Conservation (phyloP, 1,284 basidiomycete genomes). For the Sanghuangporus sanghuang region DNA sequence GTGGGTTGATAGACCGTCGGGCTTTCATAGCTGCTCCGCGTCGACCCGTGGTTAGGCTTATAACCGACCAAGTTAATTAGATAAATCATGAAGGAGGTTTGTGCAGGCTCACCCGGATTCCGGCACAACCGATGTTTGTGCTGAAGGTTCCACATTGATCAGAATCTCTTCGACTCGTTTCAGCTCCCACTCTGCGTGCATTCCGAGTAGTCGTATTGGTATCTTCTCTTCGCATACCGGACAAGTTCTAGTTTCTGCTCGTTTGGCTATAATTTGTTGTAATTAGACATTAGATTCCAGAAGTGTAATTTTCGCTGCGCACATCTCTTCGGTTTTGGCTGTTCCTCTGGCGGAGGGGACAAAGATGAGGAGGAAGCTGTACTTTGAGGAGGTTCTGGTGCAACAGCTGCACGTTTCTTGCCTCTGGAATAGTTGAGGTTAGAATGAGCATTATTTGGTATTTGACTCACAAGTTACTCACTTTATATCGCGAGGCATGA, state of each 20-base stretch:
- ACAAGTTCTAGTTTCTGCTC: slow-evolving; percentile 66
- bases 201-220: slow-evolving; percentile 58
- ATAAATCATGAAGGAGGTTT: slow-evolving; percentile 21
- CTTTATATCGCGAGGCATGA: slow-evolving; percentile 7
- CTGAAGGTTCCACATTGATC: slow-evolving; percentile 49
- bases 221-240: slow-evolving; percentile 68
- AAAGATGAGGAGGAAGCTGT: slow-evolving; percentile 22
- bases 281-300: slow-evolving; percentile 4
- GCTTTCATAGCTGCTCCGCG: slow-evolving; percentile 64
- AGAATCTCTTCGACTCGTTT: slow-evolving; percentile 65
- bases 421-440: slow-evolving; percentile 18
- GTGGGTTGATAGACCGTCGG: slow-evolving; percentile 43
- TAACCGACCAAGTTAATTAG: slow-evolving; percentile 4
- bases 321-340: slow-evolving; percentile 16
- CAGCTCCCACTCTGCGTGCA: slow-evolving; percentile 58
- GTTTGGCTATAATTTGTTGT: slow-evolving; percentile 42
- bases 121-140: slow-evolving; percentile 32
- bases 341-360: slow-evolving; percentile 27
- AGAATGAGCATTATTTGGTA: background rate
- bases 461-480: background rate
- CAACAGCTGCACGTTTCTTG: slow-evolving; percentile 23
- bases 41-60: slow-evolving; percentile 35
- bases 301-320: slow-evolving; percentile 1
- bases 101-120: slow-evolving; percentile 26
- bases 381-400: slow-evolving; percentile 8